Conservation (phyloP, 345 rosid genomes). For the Physaria fendleri region DNA sequence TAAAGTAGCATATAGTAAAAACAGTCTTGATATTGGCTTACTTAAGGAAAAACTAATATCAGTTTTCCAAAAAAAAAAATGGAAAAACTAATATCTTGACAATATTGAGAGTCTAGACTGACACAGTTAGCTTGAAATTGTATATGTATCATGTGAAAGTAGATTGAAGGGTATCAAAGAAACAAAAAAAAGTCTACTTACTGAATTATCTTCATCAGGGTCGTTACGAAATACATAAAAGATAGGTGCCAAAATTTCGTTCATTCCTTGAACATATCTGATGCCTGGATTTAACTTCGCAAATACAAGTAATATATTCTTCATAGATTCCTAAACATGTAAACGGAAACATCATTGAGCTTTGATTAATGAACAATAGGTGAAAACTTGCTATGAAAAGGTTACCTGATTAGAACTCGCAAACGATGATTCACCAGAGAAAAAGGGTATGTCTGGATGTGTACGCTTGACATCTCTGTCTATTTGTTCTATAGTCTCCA, state of each 20-base stretch:
- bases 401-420: conserved; percentile 81
- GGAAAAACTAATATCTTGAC: neutral
- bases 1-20: neutral
- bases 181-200: conserved; percentile 34
- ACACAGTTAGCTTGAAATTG: neutral
- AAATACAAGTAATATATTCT: conserved; percentile 70
- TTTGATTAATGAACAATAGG: conserved; percentile 6
- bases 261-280: conserved; percentile 99
- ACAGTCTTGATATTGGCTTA: neutral
- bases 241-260: conserved; percentile 89
- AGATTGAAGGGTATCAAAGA: neutral
- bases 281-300: conserved; percentile 98
- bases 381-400: conserved; percentile 7
- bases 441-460: conserved; percentile 86
- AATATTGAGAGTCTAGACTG: neutral
- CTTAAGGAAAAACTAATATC: too few species aligned
- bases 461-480: conserved; percentile 96
- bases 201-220: conserved; percentile 77
- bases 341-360: conserved; percentile 20
- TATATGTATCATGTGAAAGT: neutral
- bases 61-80: too few species aligned
- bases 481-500: conserved; percentile 91
- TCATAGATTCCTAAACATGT: conserved; percentile 74
- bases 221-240: conserved; percentile 82
- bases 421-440: conserved; percentile 71